Conservation (phyloP, 2,329 filamentous ascomycete genomes). For the Pestalotiopsis sp. region DNA sequence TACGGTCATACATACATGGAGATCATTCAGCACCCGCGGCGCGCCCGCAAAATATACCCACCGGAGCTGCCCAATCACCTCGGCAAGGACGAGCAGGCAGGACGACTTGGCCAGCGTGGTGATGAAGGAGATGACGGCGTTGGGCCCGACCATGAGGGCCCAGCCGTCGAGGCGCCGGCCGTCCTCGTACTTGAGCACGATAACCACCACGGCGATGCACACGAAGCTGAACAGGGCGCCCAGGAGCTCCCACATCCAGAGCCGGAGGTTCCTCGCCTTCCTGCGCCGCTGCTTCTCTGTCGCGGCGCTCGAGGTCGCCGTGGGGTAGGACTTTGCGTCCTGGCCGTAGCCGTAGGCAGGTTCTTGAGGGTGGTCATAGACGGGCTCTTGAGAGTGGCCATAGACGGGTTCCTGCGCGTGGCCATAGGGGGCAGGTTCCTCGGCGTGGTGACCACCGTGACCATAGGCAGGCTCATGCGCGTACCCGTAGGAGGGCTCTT, state of each 20-base stretch:
- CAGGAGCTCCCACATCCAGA: constrained; percentile 11
- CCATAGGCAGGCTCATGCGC: not conserved
- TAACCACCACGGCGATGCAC: constrained; percentile 12
- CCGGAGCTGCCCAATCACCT: constrained; percentile 16
- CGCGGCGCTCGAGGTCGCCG: too few species aligned
- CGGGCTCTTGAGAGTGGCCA: too few species aligned
- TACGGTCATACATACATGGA: not conserved
- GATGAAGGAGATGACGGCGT: constrained; percentile 17
- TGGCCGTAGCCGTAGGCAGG: too few species aligned
- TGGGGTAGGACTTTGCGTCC: too few species aligned
- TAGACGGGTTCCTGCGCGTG: too few species aligned
- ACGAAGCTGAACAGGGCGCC: constrained; percentile 2
- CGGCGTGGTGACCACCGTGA: too few species aligned
- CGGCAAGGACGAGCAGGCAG: constrained; percentile 12
- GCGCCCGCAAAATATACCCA: constrained; percentile 14
- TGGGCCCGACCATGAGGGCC: constrained; percentile 14
- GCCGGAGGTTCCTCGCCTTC: not conserved
- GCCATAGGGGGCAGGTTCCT: too few species aligned
- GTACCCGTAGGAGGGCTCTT: not conserved
- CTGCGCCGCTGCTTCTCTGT: not conserved
- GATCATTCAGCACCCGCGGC: constrained; percentile 7
- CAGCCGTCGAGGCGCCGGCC: constrained; percentile 14
- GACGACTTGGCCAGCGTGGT: constrained; percentile 15
- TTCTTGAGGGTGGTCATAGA: too few species aligned
- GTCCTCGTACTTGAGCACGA: constrained; percentile 13